Evolutionary conservation across 805 yeast genomes (phyloP), one percentile per base, ranked within the genome.

Genomic region (Candida hungchunana): DNA sequence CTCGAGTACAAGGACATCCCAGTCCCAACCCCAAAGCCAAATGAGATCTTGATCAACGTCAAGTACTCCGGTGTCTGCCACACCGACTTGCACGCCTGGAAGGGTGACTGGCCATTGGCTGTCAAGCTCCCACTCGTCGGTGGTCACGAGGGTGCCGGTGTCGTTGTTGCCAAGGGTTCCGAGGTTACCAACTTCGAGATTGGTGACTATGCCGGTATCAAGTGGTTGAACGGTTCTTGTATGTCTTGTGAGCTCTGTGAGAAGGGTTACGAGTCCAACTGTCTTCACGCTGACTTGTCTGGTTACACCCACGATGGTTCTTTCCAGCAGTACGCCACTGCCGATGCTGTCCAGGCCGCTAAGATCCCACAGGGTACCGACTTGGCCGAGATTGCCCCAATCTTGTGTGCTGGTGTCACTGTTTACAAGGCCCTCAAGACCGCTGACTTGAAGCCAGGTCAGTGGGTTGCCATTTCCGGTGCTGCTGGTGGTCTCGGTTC

Each of bases 41-140:
- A 78, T 58, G 89, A 86, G 65, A 70, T 86, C 49, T 72, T 87
- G 59, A 70, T 87, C 65, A 78, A 87, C 62, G 79, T 87, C 63
- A 78, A 77, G 66, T 86, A 79, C 72, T 77, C 95, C 18, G 96
- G 96, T 64, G 95, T 86, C 39, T 86, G 96, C 66, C 96, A 88
- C 71, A 85, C 95, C 24, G 96, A 86, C 59, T 74, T 87, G 60
- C 96, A 87, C 69, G 95, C 94, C 37, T 84, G 93, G 89, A 77
- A 82, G 60, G 95, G 95, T 56, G 95, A 87, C 67, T 86, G 95
- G 94, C 93, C 94, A 34, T 68, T 82, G 60, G 75, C 66, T 46
- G 75, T 81, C 47, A 80, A 79, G 58, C 68, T 80, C 42, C 90
- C 93, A 17, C 66, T 82, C 50, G 88, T 83, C 32, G 93, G 93